Evolutionary conservation across 2,329 filamentous ascomycete genomes (phyloP), one percentile per base, ranked within the genome.

Genomic region (Lachnellula cervina): DNA sequence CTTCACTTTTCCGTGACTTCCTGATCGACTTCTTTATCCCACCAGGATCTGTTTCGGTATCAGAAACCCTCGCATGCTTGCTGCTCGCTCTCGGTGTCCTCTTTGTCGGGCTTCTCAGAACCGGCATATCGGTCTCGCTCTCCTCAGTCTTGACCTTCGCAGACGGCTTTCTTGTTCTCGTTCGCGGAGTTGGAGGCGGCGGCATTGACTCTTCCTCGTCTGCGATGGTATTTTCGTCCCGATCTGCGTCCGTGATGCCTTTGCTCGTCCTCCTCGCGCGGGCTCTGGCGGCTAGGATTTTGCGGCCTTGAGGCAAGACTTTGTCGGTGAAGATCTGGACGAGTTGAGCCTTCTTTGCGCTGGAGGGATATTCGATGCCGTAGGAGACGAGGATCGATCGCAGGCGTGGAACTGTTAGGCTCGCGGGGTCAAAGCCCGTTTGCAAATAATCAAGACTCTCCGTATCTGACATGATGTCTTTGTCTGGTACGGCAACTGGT

Each of bases 381-480:
- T 99, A 90, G 62, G 85, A 88, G 67, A 97, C 89, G 56, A 99
- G 83, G 62, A 97, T 95, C 49, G 89, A 93, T 66, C 94, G 89
- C 65, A 99, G 78, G 46, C 88, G 88, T 28, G 94, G 91, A 49
- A 97, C 85, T 1, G 91, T 97, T 61, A 97, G 82, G 61, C 81
- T 83, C 68, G 81, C 80, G 19, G 94, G 85, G 70, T 99, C 90
- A 71, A 97, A 97, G 66, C 83, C 89, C 53, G 89, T 81, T 68
- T 92, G 84, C 34, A 97, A 85, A 71, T 97, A 99, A 63, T 90
- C 88, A 64, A 87, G 73, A 59, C 68, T 75, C 63, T 92, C 89
- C 61, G 83, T 76, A 66, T 87, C 83, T 28, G 80, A 80, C 83
- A 86, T 86, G 62, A 56, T 65, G 47, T 40, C 23, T 19, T 48